Base-by-base conservation (phyloP, 2,329 filamentous ascomycete species). In the Epichloe brachyelytri region DNA sequence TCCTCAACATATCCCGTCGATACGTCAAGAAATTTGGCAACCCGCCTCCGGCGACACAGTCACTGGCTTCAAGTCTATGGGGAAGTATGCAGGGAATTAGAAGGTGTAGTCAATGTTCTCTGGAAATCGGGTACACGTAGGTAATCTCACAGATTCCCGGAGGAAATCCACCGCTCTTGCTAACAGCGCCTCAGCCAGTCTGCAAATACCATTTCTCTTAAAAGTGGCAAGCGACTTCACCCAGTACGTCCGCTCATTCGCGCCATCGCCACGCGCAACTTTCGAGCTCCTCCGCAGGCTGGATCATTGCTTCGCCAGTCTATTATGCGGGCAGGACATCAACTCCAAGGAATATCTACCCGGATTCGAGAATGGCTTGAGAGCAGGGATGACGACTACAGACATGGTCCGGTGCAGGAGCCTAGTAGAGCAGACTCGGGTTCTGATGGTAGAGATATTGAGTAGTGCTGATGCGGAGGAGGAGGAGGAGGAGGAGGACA, bases 381-480 rank as follows among this genome's bases (percentile, higher is more conserved):
- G 73, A 1, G 79, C 82, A 0, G 84, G 87, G 1, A 83, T 87
- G 72, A 88, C 82, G 1, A 72, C 68, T 17, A 91, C 86, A 0
- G 88, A 96, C 64, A 95, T 93, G 75, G 88, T 97, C 7, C 79
- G 91, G 40, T 85, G 90, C 56, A 85, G 86, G 62, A 87, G 86
- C 60, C 71, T 94, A 33, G 86, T 89, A 0, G 86, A 94, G 62
- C 78, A 83, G 56, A 86, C 85, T 15, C 76, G 90, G 26, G 69
- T 88, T 7, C 66, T 80, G 5, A 79, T 91, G 52, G 79, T 88
- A 1, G 81, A 86, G 53, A 76, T 82, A 15, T 76, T 88, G 71
- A 78, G 75, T 54, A 72, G 56, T 20, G 60, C 58, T 4, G 54
- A 52, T 0, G 48, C 53, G n/a, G 70, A 70, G 2, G 69, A 75